Conservation (phyloP, 192 early-diverging fungal genomes). For the Chytriomyces sp. region DNA sequence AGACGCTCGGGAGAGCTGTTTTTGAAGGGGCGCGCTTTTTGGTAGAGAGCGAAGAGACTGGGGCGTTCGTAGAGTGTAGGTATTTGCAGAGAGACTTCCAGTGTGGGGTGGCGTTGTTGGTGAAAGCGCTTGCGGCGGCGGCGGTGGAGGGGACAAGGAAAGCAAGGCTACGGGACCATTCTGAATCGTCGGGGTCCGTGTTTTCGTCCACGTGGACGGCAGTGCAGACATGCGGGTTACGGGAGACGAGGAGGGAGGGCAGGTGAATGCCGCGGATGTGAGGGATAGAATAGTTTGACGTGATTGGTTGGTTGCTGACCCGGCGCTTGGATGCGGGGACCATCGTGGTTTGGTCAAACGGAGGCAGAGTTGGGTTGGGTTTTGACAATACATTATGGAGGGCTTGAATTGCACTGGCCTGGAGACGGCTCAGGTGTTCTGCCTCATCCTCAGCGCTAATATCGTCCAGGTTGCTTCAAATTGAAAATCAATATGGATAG, state of each 20-base stretch:
- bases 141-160: background rate
- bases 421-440: too few species aligned
- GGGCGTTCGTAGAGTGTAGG: background rate
- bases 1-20: background rate
- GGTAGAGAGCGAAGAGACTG: background rate
- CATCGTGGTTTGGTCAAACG: too few species aligned
- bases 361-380: background rate
- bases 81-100: background rate
- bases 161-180: background rate
- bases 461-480: too few species aligned
- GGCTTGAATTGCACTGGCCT: background rate
- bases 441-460: too few species aligned
- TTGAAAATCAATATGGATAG: too few species aligned
- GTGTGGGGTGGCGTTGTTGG: background rate
- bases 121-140: background rate
- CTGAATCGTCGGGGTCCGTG: background rate
- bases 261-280: background rate
- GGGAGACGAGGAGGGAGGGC: background rate
- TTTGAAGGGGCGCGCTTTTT: background rate
- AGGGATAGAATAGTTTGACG: background rate
- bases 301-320: background rate
- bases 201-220: background rate
- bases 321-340: background rate
- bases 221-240: background rate
- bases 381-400: background rate